A percentile compares a stretch with the other conserved stretches of the same genome.
Evolutionary conservation across 2,329 filamentous ascomycete species (phyloP).

Genomic region (Neofusicoccum sp.): DNA sequence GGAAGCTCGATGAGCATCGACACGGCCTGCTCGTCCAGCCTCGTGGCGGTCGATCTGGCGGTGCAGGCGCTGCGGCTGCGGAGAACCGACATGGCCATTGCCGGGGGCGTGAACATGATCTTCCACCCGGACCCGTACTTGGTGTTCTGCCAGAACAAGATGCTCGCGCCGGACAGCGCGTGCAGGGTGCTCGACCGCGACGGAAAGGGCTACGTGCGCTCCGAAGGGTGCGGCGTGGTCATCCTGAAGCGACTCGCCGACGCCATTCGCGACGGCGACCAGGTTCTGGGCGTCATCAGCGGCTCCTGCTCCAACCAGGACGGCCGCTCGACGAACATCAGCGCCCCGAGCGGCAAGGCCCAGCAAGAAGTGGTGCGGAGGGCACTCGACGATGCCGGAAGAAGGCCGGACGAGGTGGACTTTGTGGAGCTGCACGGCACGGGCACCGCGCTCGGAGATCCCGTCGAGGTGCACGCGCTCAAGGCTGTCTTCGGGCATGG

Average conservation of each 20-base stretch:
- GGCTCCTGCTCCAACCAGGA: constrained; percentile 51
- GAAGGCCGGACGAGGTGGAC: constrained; percentile 20
- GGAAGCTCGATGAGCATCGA: constrained; percentile 35
- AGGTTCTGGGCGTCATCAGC: constrained; percentile 48
- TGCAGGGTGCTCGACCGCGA: constrained; percentile 48
- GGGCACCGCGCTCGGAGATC: constrained; percentile 33
- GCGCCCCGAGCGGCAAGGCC: constrained; percentile 57
- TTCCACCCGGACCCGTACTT: neutral
- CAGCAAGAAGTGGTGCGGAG: constrained; percentile 39
- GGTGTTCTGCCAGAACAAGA: neutral
- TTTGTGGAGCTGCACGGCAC: constrained; percentile 38
- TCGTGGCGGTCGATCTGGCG: constrained; percentile 32
- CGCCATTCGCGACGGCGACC: constrained; percentile 60
- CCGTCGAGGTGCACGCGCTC: constrained; percentile 27
- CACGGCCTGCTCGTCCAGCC: constrained; percentile 34
- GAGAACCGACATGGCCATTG: constrained; percentile 21
- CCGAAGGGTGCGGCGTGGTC: constrained; percentile 62
- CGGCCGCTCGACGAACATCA: constrained; percentile 55
- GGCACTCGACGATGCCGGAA: neutral
- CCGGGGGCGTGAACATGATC: constrained; percentile 10
- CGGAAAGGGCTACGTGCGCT: constrained; percentile 66
- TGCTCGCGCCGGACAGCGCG: constrained; percentile 31
- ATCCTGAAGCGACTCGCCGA: constrained; percentile 61
- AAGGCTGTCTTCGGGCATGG: constrained; percentile 24
- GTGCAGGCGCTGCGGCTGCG: constrained; percentile 28